Base-by-base conservation (phyloP, 106 monocot species). In the Allium sativum region DNA sequence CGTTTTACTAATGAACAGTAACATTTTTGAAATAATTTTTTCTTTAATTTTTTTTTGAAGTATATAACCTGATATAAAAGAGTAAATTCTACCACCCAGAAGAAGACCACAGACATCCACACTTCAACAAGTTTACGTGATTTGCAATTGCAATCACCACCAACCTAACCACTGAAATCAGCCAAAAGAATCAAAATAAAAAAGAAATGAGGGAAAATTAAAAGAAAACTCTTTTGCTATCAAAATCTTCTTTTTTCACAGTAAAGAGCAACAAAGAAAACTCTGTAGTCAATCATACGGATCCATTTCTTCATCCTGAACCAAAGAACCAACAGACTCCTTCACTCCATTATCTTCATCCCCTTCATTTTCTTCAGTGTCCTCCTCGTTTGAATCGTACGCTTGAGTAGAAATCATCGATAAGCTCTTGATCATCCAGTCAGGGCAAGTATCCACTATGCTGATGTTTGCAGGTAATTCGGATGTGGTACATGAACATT, bases 271-370 rank as follows among this genome's bases (percentile, higher is more conserved):
- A 40, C 4, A 15, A 1, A 52, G 15, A 63, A 18, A 42, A 46
- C n/a, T 41, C 47, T 47, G 8, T 17, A 15, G 21, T 52, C 71
- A 92, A 65, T 93, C 92, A 67, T 93, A 84, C 18, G 84, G 84
- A 68, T 93, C 92, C 84, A 82, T 84, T 72, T 88, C 87, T 20
- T 84, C 81, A 59, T 84, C 84, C 43, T 68, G 76, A 7, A 78
- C 78, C 10, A 72, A 53, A 7, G 62, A 18, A 53, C 70, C 54
- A 16, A 51, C 64, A 20, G 52, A 10, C 50, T 74, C 79, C 13
- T n/a, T 46, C 52, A 63, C 78, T 16, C 43, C 7, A 40, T 74
- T 81, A 47, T 77, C 81, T 20, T 12, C 40, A 40, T 18, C 41
- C 40, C 40, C 64, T 51, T 65, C 64, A 9, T 8, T 9, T 1